Base-by-base conservation (phyloP, 441 rosid species). In the Croton setiger region DNA sequence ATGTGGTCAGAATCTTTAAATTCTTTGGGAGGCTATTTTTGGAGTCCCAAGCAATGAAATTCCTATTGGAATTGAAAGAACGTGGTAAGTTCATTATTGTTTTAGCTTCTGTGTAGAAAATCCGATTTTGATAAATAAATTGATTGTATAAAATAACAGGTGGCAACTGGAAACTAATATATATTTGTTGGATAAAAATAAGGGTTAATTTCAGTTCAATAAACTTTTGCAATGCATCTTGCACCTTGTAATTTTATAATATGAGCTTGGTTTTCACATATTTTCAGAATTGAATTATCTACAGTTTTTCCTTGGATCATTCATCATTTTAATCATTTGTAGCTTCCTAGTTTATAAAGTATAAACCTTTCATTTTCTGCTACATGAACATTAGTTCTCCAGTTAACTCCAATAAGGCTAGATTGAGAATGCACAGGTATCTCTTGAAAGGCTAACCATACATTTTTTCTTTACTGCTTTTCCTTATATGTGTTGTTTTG, bases 11-110 rank as follows among this genome's bases (percentile, higher is more conserved):
- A 61, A 66, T 94, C 79, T 92, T 94, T 71, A 76, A 68, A 68
- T 86, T 82, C 70, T 82, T 92, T 64, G 98, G 98, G 64, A 85
- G 84, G 68, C 81, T 84, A 61, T 68, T 74, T 13, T 60, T 85
- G 82, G 94, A 83, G 74, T 78, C 88, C 49, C 65, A 64, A 35
- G 88, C 86, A 11, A 60, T 76, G 77, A 87, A 85, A 75, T 83
- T 86, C 72, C 86, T 94, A 69, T 62, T 69, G 82, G 72, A 74
- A 62, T 74, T 86, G 48, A 81, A 81, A 81, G 70, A 58, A 33
- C 48, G 64, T 74, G 88, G 95, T 91, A 88, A 43, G 79, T 64
- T 74, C 47, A 36, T 72, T 55, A 60, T 78, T 48, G 53, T 13
- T 10, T 60, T 21, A 7, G 60, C 71, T 75, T 69, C 49, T 60